A percentile compares a stretch with the other conserved stretches of the same genome.
Evolutionary conservation across 2,329 filamentous ascomycete genomes (phyloP).

Genomic region (Chaetomium strumarium): DNA sequence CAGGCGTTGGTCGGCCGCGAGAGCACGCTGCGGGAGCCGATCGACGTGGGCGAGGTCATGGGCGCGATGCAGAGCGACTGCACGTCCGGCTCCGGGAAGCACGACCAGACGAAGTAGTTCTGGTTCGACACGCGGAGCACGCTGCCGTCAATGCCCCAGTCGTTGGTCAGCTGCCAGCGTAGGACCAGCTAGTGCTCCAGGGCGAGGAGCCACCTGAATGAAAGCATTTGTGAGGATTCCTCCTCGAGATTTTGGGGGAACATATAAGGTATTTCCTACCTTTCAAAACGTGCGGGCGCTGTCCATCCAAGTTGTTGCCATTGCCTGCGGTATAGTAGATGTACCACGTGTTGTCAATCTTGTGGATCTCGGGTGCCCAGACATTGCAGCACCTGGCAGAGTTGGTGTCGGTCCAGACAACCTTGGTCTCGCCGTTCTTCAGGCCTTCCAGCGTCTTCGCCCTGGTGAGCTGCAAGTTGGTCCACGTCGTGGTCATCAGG

Average conservation of each 20-base stretch:
- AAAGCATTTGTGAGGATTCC: conserved; percentile 18
- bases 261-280: conserved; percentile 28
- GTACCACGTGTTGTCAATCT: conserved; percentile 36
- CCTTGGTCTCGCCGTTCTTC: conserved; percentile 46
- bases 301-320: conserved; percentile 40
- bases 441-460: conserved; percentile 49
- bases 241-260: too few species aligned
- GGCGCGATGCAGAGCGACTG: conserved; percentile 36
- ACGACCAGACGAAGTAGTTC: conserved; percentile 51
- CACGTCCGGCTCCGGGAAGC: conserved; percentile 35
- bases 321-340: conserved; percentile 52
- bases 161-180: conserved; percentile 41
- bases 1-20: conserved; percentile 45
- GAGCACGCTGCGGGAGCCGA: conserved; percentile 37
- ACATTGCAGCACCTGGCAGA: conserved; percentile 47
- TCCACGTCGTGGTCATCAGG: conserved; percentile 51
- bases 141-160: conserved; percentile 50
- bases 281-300: conserved; percentile 47
- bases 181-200: conserved; percentile 47
- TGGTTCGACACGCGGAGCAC: conserved; percentile 42
- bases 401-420: conserved; percentile 44
- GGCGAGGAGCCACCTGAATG: conserved; percentile 40
- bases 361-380: conserved; percentile 53
- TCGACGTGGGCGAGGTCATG: conserved; percentile 37
- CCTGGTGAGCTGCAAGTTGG: conserved; percentile 47